These are phyloP conservation scores for Mortierella polycephala DNA, from an alignment of 371 early-diverging fungal genomes.

Conservation along the genomic window DNA sequence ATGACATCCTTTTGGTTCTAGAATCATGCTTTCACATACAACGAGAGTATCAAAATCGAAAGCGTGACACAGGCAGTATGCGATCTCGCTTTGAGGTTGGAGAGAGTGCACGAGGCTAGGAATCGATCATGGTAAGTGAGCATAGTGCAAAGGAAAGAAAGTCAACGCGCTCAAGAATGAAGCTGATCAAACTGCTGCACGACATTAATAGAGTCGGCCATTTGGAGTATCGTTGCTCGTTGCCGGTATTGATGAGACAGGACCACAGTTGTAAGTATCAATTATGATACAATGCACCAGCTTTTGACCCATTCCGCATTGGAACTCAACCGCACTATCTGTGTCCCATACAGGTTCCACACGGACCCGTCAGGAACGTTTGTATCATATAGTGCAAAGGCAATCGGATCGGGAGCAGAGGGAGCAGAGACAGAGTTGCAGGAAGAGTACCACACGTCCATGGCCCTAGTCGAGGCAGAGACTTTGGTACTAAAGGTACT, in stretches of 20 bases:
- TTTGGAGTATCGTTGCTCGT: slow-evolving; percentile 99
- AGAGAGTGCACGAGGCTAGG: slow-evolving; percentile 95
- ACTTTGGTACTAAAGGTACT: slow-evolving; percentile 92
- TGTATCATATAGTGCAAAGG: slow-evolving; percentile 92
- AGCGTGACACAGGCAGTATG: slow-evolving; percentile 97
- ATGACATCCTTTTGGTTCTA: too few relatives aligned
- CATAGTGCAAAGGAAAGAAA: background rate
- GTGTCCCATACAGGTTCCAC: slow-evolving; percentile 71
- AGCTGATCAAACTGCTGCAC: background rate
- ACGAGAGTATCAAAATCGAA: slow-evolving; percentile 96
- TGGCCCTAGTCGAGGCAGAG: slow-evolving; percentile 91
- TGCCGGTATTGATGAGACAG: slow-evolving; percentile 97
- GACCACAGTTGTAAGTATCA: slow-evolving; percentile 96
- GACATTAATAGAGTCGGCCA: slow-evolving; percentile 87
- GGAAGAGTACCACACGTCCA: slow-evolving; percentile 92
- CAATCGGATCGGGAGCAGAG: slow-evolving; percentile 99
- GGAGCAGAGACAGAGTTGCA: slow-evolving; percentile 98
- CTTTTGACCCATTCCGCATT: too few relatives aligned
- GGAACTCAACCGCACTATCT: slow-evolving; percentile 4
- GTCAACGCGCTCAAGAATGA: too few relatives aligned
- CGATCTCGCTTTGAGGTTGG: slow-evolving; percentile 98
- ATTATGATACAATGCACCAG: too few relatives aligned
- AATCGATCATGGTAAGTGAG: slow-evolving; percentile 96
- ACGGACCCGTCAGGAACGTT: slow-evolving; percentile 98
- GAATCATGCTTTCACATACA: slow-evolving; percentile 96